These are phyloP conservation scores for Saturnispora galanensis DNA, from an alignment of 805 yeast genomes.

Conservation along the genomic window DNA sequence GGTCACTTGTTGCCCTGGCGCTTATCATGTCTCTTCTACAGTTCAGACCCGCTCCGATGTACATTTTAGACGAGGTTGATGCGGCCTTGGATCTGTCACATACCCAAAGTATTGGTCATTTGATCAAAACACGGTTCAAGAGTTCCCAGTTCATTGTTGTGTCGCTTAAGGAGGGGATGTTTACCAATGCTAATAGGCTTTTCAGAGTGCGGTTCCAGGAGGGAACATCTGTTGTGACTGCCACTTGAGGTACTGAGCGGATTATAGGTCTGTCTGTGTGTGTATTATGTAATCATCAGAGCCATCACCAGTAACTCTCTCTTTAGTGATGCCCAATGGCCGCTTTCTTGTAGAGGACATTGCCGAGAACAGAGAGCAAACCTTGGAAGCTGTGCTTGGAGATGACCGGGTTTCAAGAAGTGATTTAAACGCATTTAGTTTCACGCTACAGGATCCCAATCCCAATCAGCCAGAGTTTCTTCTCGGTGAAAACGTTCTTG, in stretches of 20 bases:
- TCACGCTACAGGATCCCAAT: conserved; percentile 8
- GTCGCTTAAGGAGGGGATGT: conserved; percentile 96
- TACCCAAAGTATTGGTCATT: conserved; percentile 94
- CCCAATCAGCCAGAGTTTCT: conserved; percentile 1
- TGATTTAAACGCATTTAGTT: conserved; percentile 6
- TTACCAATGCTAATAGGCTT: conserved; percentile 90
- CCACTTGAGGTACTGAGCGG: conserved; percentile 31
- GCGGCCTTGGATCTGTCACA: conserved; percentile 96
- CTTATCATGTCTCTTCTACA: conserved; percentile 85
- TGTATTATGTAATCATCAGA: too few relatives aligned
- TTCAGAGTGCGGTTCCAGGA: conserved; percentile 92
- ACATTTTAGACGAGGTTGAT: conserved; percentile 94
- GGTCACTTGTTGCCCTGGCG: conserved; percentile 88
- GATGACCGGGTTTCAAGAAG: background rate
- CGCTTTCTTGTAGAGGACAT: too few relatives aligned
- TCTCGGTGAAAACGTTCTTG: conserved; percentile 21
- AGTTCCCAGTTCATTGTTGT: conserved; percentile 97
- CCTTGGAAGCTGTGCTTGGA: background rate
- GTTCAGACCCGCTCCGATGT: conserved; percentile 98
- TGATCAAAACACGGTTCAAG: conserved; percentile 88
- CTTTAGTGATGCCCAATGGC: too few relatives aligned
- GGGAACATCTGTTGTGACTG: conserved; percentile 86
- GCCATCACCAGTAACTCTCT: too few relatives aligned
- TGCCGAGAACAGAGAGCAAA: background rate
- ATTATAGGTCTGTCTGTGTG: too few relatives aligned